A percentile compares a stretch with the other conserved stretches of the same genome.
Conservation (phyloP, 768 basidiomycete species). For the Podaxis sp. region DNA sequence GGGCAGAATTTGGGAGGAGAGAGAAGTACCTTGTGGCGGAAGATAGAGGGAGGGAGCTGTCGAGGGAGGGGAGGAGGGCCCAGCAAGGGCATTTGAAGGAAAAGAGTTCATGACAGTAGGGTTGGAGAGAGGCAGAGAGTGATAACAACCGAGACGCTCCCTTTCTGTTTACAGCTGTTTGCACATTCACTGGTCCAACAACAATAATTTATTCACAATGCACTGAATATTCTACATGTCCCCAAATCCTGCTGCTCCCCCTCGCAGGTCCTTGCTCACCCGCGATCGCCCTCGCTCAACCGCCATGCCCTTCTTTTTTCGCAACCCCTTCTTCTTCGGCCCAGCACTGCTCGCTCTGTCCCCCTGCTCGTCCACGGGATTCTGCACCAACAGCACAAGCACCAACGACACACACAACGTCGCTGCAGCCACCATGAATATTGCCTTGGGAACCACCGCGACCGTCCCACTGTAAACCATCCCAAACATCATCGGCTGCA, state of each 20-base stretch:
- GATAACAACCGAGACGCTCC: slow-evolving; percentile 19
- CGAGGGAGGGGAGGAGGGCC: slow-evolving; percentile 22
- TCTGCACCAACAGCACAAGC: slow-evolving; percentile 35
- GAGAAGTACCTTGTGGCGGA: slow-evolving; percentile 35
- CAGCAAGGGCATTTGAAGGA: slow-evolving; percentile 39
- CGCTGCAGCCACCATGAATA: slow-evolving; percentile 55
- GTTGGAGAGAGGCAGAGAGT: slow-evolving; percentile 21
- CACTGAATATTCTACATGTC: background rate
- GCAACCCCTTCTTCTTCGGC: slow-evolving; percentile 14
- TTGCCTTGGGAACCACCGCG: slow-evolving; percentile 61
- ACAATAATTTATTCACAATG: background rate
- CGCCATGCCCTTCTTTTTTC: slow-evolving; percentile 19
- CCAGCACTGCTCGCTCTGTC: background rate
- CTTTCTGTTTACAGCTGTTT: slow-evolving; percentile 5
- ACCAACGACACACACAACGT: slow-evolving; percentile 39
- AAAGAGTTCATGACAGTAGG: slow-evolving; percentile 45
- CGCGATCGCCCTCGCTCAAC: slow-evolving; percentile 42
- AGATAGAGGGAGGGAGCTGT: slow-evolving; percentile 31
- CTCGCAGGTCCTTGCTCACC: slow-evolving; percentile 43
- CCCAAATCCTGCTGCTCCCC: slow-evolving; percentile 24
- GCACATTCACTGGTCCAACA: background rate
- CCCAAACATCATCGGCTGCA: slow-evolving; percentile 67
- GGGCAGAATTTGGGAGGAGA: background rate
- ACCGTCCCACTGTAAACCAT: slow-evolving; percentile 68
- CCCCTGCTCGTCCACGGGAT: slow-evolving; percentile 25